Percentiles rank a stretch among this genome's conserved stretches.
phyloP scores from a whole-genome alignment of 495 filamentous ascomycete species.

The Podospora sp. region DNA sequence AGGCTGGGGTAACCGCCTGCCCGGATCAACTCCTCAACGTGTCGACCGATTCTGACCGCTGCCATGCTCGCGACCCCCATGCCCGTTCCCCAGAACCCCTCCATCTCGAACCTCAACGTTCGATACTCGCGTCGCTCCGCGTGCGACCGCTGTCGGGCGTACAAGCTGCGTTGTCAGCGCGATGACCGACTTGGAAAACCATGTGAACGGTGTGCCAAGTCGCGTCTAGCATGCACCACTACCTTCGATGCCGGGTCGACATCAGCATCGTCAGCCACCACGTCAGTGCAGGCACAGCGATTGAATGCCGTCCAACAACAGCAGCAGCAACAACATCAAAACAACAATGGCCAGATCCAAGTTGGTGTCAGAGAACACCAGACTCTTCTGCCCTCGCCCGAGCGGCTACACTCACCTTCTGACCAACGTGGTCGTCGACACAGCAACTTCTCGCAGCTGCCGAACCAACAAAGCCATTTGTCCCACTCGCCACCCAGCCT shows the following conservation, averaged over 20 bases:
- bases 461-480: no score
- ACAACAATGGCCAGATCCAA: background rate
- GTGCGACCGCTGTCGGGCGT: slow-evolving; percentile 19
- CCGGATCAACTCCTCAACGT: slow-evolving; percentile 1
- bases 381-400: slow-evolving; percentile 1
- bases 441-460: background rate
- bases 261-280: background rate
- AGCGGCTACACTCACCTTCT: background rate
- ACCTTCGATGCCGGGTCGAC: slow-evolving; percentile 15
- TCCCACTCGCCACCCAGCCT: background rate
- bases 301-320: background rate
- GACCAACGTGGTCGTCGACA: slow-evolving; percentile 9
- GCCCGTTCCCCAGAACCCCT: background rate
- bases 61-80: background rate
- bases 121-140: slow-evolving; percentile 18
- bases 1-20: background rate
- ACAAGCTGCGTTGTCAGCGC: slow-evolving; percentile 23
- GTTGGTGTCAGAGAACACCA: background rate
- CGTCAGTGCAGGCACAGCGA: slow-evolving; percentile 4
- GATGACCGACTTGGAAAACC: slow-evolving; percentile 13
- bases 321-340: slow-evolving; percentile 2
- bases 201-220: slow-evolving; percentile 20
- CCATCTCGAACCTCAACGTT: slow-evolving; percentile 7
- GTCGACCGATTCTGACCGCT: background rate
- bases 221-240: slow-evolving; percentile 18